A percentile compares a stretch with the other conserved stretches of the same genome.
phyloP scores from a whole-genome alignment of 2,329 filamentous ascomycete genomes.

The Rachicladosporium sp. region DNA sequence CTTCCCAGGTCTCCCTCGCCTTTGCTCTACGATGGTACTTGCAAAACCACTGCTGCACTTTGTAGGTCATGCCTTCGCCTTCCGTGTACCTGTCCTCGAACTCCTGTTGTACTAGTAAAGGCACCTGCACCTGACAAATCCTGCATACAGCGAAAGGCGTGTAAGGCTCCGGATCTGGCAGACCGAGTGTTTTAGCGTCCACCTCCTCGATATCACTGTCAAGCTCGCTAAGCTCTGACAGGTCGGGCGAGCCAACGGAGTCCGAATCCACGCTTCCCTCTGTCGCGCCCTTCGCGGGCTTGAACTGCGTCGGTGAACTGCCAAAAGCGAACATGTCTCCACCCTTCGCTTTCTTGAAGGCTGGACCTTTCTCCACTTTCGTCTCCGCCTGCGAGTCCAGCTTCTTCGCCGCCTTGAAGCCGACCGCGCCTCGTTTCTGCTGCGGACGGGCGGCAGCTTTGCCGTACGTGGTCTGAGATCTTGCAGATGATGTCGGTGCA shows the following conservation, averaged over 20 bases:
- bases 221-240: conserved; percentile 6
- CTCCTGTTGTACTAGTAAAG: conserved; percentile 14
- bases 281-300: not conserved
- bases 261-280: not conserved
- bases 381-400: not conserved
- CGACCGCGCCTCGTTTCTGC: not conserved
- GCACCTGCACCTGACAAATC: conserved; percentile 15
- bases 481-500: not conserved
- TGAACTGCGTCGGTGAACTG: not conserved
- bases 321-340: conserved; percentile 4
- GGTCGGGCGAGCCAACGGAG: conserved; percentile 1
- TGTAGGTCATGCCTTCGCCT: conserved; percentile 15
- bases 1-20: conserved; percentile 18
- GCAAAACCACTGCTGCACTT: conserved; percentile 24
- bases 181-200: conserved; percentile 3
- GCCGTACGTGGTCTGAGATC: not conserved
- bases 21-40: conserved; percentile 17
- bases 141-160: conserved; percentile 9
- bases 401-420: conserved; percentile 2
- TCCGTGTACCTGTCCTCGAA: conserved; percentile 17
- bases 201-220: conserved; percentile 7
- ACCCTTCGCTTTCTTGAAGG: conserved; percentile 5
- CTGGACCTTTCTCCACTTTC: not conserved
- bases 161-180: conserved; percentile 5
- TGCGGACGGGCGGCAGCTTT: not conserved